Evolutionary conservation across 805 yeast genomes (phyloP).

Genomic region (Saccharomyces eubayanus): DNA sequence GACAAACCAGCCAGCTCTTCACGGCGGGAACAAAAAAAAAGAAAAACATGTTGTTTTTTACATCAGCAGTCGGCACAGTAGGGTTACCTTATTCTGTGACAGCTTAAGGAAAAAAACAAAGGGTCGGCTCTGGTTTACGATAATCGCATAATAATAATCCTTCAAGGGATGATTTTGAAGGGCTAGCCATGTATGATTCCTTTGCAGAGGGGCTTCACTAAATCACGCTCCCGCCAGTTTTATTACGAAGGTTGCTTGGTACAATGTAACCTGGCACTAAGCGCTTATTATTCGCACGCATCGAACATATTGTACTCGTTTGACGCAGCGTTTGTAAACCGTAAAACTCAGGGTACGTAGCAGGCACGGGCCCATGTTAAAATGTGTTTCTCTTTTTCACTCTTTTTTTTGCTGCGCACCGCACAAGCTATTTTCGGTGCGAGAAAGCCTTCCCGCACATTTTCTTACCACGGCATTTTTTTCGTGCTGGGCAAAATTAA

Average conservation of each 20-base stretch:
- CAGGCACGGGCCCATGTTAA: background rate
- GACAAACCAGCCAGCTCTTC: background rate
- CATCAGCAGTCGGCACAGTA: background rate
- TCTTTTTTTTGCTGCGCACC: background rate
- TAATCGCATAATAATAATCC: background rate
- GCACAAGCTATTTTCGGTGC: background rate
- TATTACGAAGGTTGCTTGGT: background rate
- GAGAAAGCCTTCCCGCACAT: background rate
- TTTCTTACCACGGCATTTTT: background rate
- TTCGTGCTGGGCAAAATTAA: background rate
- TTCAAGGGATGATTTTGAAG: background rate
- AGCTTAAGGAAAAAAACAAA: background rate
- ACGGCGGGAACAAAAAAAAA: background rate
- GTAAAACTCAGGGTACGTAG: background rate
- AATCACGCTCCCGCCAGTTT: too few species aligned
- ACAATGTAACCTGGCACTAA: background rate
- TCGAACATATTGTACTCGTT: background rate
- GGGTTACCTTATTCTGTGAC: background rate
- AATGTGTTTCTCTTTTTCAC: background rate
- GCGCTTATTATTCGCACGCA: background rate
- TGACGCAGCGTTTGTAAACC: background rate
- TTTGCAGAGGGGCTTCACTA: too few species aligned
- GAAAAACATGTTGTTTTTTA: background rate
- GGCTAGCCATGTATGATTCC: background rate
- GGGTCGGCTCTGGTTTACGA: background rate